Conservation (phyloP, 345 rosid species). For the Gossypium australe region DNA sequence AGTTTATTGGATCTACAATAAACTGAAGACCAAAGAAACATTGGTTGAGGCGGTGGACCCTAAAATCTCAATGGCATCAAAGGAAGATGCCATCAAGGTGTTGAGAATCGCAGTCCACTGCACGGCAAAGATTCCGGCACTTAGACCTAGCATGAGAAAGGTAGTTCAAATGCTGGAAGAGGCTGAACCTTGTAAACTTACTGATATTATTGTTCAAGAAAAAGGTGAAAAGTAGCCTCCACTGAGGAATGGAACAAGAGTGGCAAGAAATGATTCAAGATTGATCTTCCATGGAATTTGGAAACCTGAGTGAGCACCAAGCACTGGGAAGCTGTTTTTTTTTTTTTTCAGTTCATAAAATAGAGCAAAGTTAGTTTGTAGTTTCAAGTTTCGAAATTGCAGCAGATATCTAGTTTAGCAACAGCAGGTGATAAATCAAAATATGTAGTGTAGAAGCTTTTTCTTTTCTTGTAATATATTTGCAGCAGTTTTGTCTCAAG, state of each 20-base stretch:
- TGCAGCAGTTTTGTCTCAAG: neutral
- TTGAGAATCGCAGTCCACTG: conserved; percentile 60
- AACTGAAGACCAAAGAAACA: conserved; percentile 32
- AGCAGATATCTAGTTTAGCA: conserved; percentile 4
- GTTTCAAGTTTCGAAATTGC: neutral
- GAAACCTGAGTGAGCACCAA: neutral
- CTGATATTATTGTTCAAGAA: conserved; percentile 19
- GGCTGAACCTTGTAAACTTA: conserved; percentile 36
- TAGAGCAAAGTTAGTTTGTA: neutral
- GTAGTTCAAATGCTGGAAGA: conserved; percentile 83
- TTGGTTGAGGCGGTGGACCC: conserved; percentile 44
- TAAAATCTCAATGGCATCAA: conserved; percentile 30
- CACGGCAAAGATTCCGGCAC: conserved; percentile 49
- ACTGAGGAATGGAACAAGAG: neutral
- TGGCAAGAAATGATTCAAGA: neutral
- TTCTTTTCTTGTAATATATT: neutral
- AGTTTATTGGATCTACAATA: conserved; percentile 53
- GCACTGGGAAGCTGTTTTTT: neutral
- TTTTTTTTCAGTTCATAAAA: neutral
- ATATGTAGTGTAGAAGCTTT: neutral
- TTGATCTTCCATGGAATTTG: neutral
- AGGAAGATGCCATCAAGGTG: conserved; percentile 52
- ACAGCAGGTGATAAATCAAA: neutral
- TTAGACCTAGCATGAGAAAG: conserved; percentile 70
- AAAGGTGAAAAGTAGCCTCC: conserved; percentile 9